These are phyloP conservation scores for Colletotrichum euphorbiae DNA, from an alignment of 2,329 filamentous ascomycete genomes.

Conservation along the genomic window DNA sequence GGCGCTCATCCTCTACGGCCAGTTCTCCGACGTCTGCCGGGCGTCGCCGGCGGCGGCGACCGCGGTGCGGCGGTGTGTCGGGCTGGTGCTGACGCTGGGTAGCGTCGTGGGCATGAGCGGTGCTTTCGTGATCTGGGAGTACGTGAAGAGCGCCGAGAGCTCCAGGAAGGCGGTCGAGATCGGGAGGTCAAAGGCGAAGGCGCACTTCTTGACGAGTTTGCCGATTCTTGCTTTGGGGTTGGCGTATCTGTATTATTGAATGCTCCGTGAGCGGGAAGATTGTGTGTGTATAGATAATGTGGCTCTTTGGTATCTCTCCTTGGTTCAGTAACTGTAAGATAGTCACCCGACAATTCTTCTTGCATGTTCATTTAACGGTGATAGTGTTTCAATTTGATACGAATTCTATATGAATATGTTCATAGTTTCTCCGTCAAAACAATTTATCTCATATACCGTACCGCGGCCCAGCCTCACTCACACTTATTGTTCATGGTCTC, in stretches of 20 bases:
- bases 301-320: too few species aligned
- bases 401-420: too few species aligned
- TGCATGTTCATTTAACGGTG: too few species aligned
- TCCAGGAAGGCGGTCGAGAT: conserved; percentile 19
- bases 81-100: conserved; percentile 29
- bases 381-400: too few species aligned
- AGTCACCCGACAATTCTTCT: too few species aligned
- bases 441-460: too few species aligned
- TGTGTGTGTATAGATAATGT: too few species aligned
- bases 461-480: too few species aligned
- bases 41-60: conserved; percentile 17
- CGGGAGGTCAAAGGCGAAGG: conserved; percentile 24
- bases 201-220: conserved; percentile 24
- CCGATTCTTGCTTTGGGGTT: conserved; percentile 29
- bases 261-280: background rate
- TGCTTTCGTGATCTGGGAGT: conserved; percentile 22
- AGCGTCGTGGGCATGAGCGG: conserved; percentile 30
- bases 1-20: conserved; percentile 23
- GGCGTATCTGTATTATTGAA: conserved; percentile 13
- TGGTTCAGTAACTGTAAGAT: too few species aligned
- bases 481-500: too few species aligned
- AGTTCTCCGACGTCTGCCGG: conserved; percentile 26
- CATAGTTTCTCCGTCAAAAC: background rate
- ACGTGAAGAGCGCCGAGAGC: conserved; percentile 6
- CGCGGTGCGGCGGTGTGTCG: conserved; percentile 28